phyloP scores from a whole-genome alignment of 176 grass and related monocot species.

The Raddia distichophylla region DNA sequence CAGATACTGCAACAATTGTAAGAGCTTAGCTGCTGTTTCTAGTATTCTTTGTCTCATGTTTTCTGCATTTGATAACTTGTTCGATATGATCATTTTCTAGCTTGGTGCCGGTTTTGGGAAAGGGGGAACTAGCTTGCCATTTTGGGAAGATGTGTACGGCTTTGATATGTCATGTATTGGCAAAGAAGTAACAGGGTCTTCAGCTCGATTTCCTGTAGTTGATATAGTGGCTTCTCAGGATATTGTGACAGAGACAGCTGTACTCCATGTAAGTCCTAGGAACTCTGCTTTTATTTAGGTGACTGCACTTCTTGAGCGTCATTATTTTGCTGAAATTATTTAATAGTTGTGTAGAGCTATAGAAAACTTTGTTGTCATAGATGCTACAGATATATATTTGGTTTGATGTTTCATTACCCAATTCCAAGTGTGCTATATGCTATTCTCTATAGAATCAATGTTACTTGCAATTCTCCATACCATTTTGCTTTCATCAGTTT shows the following conservation, averaged over 20 bases:
- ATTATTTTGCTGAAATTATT: not conserved
- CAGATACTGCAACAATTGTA: slow-evolving; percentile 90
- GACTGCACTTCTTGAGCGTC: not conserved
- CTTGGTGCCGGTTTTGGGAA: slow-evolving; percentile 90
- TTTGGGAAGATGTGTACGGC: slow-evolving; percentile 96
- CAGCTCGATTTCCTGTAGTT: slow-evolving; percentile 66
- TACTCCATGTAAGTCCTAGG: slow-evolving; percentile 69
- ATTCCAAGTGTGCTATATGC: not conserved
- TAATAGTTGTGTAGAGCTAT: not conserved
- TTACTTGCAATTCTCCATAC: slow-evolving; percentile 9
- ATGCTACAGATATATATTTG: not conserved
- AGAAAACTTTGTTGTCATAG: not conserved
- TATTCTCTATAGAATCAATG: not conserved
- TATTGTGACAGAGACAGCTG: slow-evolving; percentile 76
- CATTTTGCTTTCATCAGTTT: not conserved
- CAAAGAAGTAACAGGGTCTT: slow-evolving; percentile 69
- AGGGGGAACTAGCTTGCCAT: slow-evolving; percentile 83
- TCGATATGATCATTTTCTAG: slow-evolving; percentile 46
- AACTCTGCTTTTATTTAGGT: slow-evolving; percentile 19
- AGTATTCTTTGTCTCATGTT: slow-evolving; percentile 22
- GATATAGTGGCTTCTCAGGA: slow-evolving; percentile 64
- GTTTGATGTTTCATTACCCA: not conserved
- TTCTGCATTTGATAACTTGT: slow-evolving; percentile 23
- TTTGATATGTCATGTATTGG: slow-evolving; percentile 96
- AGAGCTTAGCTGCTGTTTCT: slow-evolving; percentile 32